Conservation (phyloP, 1,139 yeast genomes). For the Geotrichum europaeum region DNA sequence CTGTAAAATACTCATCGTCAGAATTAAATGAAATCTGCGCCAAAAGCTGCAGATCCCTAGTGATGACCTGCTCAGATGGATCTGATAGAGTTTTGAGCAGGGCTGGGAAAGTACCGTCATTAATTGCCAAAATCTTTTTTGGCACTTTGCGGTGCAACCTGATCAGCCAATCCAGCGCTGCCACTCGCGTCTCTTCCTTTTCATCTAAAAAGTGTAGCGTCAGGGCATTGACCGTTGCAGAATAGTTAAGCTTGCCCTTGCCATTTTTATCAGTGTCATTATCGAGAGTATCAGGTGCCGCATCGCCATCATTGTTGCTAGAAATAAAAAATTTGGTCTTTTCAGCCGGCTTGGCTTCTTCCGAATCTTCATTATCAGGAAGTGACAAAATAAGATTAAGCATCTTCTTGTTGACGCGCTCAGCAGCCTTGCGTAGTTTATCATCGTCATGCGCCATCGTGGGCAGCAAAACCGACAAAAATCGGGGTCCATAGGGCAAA, state of each 20-base stretch:
- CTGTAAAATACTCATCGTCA: slow-evolving; percentile 70
- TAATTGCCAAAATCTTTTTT: slow-evolving; percentile 47
- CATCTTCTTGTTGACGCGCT: slow-evolving; percentile 47
- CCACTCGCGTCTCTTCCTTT: slow-evolving; percentile 75
- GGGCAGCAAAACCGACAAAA: slow-evolving; percentile 51
- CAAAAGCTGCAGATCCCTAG: slow-evolving; percentile 66
- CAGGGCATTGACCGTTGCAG: slow-evolving; percentile 54
- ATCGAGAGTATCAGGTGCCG: slow-evolving; percentile 4
- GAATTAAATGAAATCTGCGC: slow-evolving; percentile 75
- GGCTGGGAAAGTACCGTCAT: slow-evolving; percentile 68
- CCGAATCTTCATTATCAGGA: slow-evolving; percentile 25
- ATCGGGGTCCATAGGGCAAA: slow-evolving; percentile 55
- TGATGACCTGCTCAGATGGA: slow-evolving; percentile 78
- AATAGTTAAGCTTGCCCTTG: slow-evolving; percentile 42
- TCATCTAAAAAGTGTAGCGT: slow-evolving; percentile 58
- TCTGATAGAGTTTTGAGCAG: slow-evolving; percentile 77
- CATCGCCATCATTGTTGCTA: slow-evolving; percentile 29
- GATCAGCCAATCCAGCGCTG: slow-evolving; percentile 86
- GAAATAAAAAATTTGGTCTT: slow-evolving; percentile 9
- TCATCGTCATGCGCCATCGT: slow-evolving; percentile 50
- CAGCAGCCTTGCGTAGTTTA: slow-evolving; percentile 50
- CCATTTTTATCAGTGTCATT: slow-evolving; percentile 9
- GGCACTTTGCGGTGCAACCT: slow-evolving; percentile 76
- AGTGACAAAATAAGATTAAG: slow-evolving; percentile 41
- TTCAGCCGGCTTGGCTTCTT: background rate